Evolutionary conservation across 805 yeast species (phyloP).

Genomic region (Debaryomyces castellii): DNA sequence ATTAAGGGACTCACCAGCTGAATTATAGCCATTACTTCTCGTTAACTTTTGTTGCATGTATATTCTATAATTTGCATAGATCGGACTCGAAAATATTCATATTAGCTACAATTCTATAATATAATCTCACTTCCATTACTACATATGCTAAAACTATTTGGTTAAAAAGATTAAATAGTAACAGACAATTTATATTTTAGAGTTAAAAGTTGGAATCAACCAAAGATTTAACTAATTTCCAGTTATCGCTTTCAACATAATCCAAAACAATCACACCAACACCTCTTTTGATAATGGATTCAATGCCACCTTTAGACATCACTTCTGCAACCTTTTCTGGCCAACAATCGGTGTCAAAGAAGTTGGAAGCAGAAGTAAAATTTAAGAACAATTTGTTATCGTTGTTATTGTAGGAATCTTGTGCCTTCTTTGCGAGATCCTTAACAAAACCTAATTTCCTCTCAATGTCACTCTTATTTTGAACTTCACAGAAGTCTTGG

Average conservation of each 20-base stretch:
- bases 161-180: too few species aligned
- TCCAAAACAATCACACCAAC: slow-evolving; percentile 69
- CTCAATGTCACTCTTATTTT: slow-evolving; percentile 48
- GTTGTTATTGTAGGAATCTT: slow-evolving; percentile 41
- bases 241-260: slow-evolving; percentile 59
- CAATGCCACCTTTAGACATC: slow-evolving; percentile 42
- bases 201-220: slow-evolving; percentile 50
- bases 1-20: not conserved
- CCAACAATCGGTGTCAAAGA: slow-evolving; percentile 72
- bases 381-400: slow-evolving; percentile 62
- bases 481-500: slow-evolving; percentile 74
- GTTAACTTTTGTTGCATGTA: too few species aligned
- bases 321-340: slow-evolving; percentile 64
- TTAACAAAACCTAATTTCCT: slow-evolving; percentile 59
- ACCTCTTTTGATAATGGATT: slow-evolving; percentile 51
- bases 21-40: not conserved
- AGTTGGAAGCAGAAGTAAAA: slow-evolving; percentile 73
- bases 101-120: not conserved
- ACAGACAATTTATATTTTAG: too few species aligned
- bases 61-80: not conserved
- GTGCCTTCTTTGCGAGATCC: slow-evolving; percentile 53
- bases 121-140: not conserved
- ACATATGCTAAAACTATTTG: not conserved
- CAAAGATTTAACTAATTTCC: slow-evolving; percentile 53
- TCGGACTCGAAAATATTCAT: not conserved